Evolutionary conservation across 2,329 filamentous ascomycete genomes (phyloP).

Genomic region (Fusarium sulawesiense): DNA sequence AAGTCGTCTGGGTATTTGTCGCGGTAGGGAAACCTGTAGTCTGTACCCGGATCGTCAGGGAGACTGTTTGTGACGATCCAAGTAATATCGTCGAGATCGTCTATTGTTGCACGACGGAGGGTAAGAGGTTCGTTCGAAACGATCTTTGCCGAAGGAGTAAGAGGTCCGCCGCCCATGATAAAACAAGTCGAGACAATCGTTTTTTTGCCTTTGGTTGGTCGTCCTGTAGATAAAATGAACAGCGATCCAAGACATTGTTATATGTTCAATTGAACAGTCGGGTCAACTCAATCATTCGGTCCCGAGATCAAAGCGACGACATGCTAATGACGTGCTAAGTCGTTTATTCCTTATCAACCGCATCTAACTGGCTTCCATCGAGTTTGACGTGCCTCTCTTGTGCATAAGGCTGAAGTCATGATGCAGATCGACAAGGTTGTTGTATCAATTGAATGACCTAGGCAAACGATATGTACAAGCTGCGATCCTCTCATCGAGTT

Average conservation of each 20-base stretch:
- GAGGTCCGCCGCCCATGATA: neutral
- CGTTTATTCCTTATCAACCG: neutral
- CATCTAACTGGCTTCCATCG: rapidly evolving
- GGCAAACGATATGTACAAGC: neutral
- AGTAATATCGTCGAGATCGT: neutral
- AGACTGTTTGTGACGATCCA: neutral
- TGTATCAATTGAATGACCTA: neutral
- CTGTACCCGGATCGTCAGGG: neutral
- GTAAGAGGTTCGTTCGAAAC: neutral
- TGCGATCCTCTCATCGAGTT: too few relatives aligned
- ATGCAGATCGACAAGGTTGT: neutral
- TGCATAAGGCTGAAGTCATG: neutral
- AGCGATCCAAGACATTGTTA: rapidly evolving
- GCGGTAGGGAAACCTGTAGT: neutral
- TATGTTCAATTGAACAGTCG: neutral
- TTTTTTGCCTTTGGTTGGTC: rapidly evolving
- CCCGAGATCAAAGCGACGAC: neutral
- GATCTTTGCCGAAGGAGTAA: neutral
- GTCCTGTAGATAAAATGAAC: neutral
- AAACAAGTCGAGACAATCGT: neutral
- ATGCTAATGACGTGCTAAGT: neutral
- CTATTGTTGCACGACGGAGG: neutral
- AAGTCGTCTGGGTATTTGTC: constrained; percentile 1
- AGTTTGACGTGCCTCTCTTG: neutral
- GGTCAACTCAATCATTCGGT: neutral